Evolutionary conservation across 2,329 filamentous ascomycete genomes (phyloP), one percentile per base, ranked within the genome.

Genomic region (Alternaria arbusti): DNA sequence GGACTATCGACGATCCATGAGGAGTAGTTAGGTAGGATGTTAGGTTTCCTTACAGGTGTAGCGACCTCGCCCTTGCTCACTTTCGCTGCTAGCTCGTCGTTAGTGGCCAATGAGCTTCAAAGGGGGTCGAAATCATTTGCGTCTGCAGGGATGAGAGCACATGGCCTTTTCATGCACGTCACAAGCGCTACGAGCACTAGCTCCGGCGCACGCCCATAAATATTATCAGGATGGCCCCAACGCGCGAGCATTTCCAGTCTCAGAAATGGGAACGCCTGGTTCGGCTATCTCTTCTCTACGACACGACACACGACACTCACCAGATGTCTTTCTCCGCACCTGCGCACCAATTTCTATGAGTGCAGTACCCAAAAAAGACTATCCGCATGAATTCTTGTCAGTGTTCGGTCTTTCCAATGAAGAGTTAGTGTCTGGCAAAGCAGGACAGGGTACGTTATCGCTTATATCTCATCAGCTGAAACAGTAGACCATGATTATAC

Each of bases 141-240:
- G 32, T n/a, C 22, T 13, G 17, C 17, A 44, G 23, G 57, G 43
- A 9, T 50, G 26, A n/a, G 30, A 56, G 28, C 54, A 47, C 50
- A 54, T 43, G 30, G 59, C 61, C 47, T 52, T 58, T 57, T 43
- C 28, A 67, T 69, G 66, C 66, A 69, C 60, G 60, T 65, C 64
- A 64, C 66, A 65, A 30, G 49, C 54, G 52, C 59, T 62, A 54
- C 55, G 64, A 52, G 49, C 36, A 30, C 57, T 64, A 62, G 66
- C 49, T 54, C 59, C 64, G 47, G 57, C 65, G 57, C 45, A 46
- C 64, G 54, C 13, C 32, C 49, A 54, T 59, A 54, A 28, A 47
- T 62, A 59, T 59, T 47, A 50, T 54, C 46, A 40, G 30, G 23
- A 40, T 44, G 43, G 20, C 50, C 23, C 46, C 26, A 25, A 54